Evolutionary conservation across 345 rosid species (phyloP).

Genomic region (Murraya koenigii): DNA sequence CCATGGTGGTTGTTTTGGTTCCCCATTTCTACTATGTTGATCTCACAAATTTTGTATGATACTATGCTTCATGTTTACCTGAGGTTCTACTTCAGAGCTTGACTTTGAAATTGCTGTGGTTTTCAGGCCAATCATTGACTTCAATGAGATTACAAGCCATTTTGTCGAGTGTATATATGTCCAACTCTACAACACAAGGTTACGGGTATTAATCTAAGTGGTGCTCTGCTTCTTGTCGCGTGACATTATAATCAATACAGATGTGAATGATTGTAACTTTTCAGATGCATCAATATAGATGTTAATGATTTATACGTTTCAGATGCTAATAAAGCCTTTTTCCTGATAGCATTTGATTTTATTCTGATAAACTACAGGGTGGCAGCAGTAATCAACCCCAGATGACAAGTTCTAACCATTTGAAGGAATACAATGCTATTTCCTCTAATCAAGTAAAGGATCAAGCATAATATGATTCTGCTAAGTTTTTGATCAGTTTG

Average conservation of each 20-base stretch:
- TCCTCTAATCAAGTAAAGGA: slow-evolving; percentile 57
- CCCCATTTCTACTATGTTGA: not conserved
- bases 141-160: slow-evolving; percentile 78
- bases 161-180: slow-evolving; percentile 89
- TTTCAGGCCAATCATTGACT: slow-evolving; percentile 85
- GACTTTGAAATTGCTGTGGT: slow-evolving; percentile 14
- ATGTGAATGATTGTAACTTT: not conserved
- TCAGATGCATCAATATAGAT: not conserved
- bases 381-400: slow-evolving; percentile 46
- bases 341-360: slow-evolving; percentile 7
- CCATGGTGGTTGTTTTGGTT: not conserved
- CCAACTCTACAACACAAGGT: slow-evolving; percentile 68
- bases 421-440: slow-evolving; percentile 44
- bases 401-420: slow-evolving; percentile 49
- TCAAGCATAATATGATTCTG: not conserved
- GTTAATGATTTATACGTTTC: not conserved
- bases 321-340: not conserved
- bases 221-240: slow-evolving; percentile 2
- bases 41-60: not conserved
- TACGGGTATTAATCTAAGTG: slow-evolving; percentile 53
- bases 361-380: slow-evolving; percentile 37
- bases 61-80: not conserved
- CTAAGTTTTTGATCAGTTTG: not conserved
- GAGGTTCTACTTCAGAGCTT: slow-evolving; percentile 1
- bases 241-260: not conserved